Evolutionary conservation across 2,329 filamentous ascomycete species (phyloP), one percentile per base, ranked within the genome.

Genomic region (Penicillium sp.): DNA sequence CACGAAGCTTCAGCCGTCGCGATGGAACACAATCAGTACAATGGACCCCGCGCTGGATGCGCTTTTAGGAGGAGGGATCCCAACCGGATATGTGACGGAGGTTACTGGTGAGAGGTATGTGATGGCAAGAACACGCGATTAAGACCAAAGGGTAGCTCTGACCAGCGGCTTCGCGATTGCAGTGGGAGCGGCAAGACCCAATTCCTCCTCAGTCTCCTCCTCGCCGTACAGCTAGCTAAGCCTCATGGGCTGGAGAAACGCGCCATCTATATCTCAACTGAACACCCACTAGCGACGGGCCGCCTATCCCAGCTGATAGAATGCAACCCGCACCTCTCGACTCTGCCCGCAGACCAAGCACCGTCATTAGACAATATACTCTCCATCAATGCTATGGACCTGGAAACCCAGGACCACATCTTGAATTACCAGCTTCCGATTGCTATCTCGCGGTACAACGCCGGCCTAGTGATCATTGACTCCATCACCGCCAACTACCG

Each of bases 361-460:
- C 84, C 90, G 0, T 87, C 87, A 0, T 78, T 96, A 4, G 83
- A 88, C 67, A 78, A 80, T 57, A 84, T 98, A 55, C 79, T 90
- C 61, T 88, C 86, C 67, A 88, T 93, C 57, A 83, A 86, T 43
- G 90, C 89, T 8, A 88, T 89, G 28, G 91, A 97, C 66, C 83
- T 97, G 48, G 93, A 97, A 71, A 86, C 88, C 0, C 93, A 98
- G 71, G 92, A 97, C 52, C 92, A 97, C 71, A 95, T 98, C 64
- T 77, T 97, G 24, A 84, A 84, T 56, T 97, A 89, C 70, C 93
- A 98, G 69, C 84, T 97, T 5, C 93, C 93, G 1, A 86, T 95
- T 15, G 84, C 90, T 25, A 82, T 95, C 18, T 75, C 81, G 56
- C 82, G 88, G 41, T 83, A 89, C 68, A 79, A 85, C 53, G 78